A percentile compares a stretch with the other conserved stretches of the same genome.
Evolutionary conservation across 805 yeast genomes (phyloP).

Genomic region (Yamadazyma akitaensis): DNA sequence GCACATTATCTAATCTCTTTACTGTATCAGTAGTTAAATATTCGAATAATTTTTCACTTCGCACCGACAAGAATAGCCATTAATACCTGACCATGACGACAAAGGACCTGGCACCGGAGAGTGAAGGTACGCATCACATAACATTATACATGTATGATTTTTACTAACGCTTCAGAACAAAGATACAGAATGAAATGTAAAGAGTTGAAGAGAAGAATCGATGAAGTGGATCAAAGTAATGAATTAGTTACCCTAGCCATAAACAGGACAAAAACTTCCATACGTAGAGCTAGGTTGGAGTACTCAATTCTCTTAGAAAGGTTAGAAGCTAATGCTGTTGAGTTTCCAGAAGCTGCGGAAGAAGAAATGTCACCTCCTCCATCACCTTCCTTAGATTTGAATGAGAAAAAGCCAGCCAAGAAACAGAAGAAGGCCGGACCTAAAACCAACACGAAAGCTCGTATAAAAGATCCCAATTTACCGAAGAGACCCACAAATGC

Average conservation of each 20-base stretch:
- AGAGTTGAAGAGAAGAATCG: slow-evolving; percentile 65
- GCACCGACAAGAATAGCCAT: not conserved
- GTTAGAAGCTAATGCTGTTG: slow-evolving; percentile 56
- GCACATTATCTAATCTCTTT: not conserved
- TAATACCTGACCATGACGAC: slow-evolving; percentile 5
- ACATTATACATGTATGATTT: not conserved
- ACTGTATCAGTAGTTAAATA: not conserved
- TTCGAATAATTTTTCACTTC: not conserved
- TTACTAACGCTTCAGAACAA: slow-evolving; percentile 24
- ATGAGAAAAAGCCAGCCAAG: slow-evolving; percentile 20
- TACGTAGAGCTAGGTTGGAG: slow-evolving; percentile 78
- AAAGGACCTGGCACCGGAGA: slow-evolving; percentile 34
- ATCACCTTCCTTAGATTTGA: slow-evolving; percentile 35
- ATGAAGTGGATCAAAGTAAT: slow-evolving; percentile 72
- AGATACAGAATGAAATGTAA: slow-evolving; percentile 62
- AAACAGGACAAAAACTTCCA: slow-evolving; percentile 68
- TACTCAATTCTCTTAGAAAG: slow-evolving; percentile 77
- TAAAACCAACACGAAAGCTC: slow-evolving; percentile 2
- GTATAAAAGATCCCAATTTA: slow-evolving; percentile 68
- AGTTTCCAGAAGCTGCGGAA: slow-evolving; percentile 27
- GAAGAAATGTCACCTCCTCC: slow-evolving; percentile 42
- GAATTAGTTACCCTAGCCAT: slow-evolving; percentile 74
- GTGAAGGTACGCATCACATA: slow-evolving; percentile 35
- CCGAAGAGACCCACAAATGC: slow-evolving; percentile 93
- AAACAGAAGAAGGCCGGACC: slow-evolving; percentile 1